Percentiles rank a stretch among this genome's conserved stretches.
These are phyloP conservation scores for Priceomyces melissophilus DNA, from an alignment of 805 yeast species.

Conservation along the genomic window DNA sequence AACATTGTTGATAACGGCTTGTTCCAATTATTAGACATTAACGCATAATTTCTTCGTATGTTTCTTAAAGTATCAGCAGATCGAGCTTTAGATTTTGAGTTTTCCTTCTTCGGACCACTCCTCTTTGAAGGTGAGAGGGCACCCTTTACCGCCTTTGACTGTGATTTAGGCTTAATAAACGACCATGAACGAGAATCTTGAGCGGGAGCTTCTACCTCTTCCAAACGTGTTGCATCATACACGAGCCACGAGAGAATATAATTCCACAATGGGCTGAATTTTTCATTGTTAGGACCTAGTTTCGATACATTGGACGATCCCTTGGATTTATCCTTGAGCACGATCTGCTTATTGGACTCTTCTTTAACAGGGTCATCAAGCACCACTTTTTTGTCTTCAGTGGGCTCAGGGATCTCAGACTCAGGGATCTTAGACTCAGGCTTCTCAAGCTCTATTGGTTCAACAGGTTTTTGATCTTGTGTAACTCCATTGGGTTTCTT, in stretches of 20 bases:
- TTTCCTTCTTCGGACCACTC: background rate
- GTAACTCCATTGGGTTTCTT: conserved; percentile 4
- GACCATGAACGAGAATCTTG: background rate
- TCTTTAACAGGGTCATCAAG: conserved; percentile 1
- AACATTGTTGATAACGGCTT: conserved; percentile 22
- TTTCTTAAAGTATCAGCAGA: conserved; percentile 4
- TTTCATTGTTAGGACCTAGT: conserved; percentile 7
- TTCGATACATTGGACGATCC: background rate
- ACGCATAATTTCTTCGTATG: conserved; percentile 18
- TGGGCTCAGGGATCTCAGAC: conserved; percentile 11
- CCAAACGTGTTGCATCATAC: conserved; percentile 15
- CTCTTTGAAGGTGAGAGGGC: background rate
- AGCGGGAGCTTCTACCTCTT: background rate
- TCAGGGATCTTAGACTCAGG: conserved; percentile 7
- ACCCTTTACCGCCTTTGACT: conserved; percentile 1
- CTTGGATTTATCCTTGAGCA: background rate
- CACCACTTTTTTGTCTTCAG: conserved; percentile 1
- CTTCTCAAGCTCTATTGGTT: conserved; percentile 7
- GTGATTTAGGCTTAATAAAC: background rate
- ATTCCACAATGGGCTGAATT: conserved; percentile 36
- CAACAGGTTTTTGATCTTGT: conserved; percentile 11
- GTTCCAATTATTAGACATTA: conserved; percentile 30
- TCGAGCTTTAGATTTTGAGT: background rate
- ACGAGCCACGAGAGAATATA: conserved; percentile 35
- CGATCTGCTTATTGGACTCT: background rate